A percentile compares a stretch with the other conserved stretches of the same genome.
Evolutionary conservation across 2,329 filamentous ascomycete species (phyloP).

Genomic region (Fusarium poae): DNA sequence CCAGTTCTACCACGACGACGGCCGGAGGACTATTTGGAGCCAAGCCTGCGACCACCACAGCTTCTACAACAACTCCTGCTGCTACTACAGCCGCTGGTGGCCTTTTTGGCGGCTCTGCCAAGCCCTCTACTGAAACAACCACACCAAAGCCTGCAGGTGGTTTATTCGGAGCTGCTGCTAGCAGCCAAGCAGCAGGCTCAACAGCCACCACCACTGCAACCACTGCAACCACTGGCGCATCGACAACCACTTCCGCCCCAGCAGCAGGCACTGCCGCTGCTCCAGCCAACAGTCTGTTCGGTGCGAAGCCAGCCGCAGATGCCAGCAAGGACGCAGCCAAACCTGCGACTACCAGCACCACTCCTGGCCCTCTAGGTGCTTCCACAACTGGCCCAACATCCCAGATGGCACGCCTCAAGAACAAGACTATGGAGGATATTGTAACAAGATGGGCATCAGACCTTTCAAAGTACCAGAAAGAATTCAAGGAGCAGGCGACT

Average conservation of each 20-base stretch:
- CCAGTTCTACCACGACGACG: conserved; percentile 49
- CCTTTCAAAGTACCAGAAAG: conserved; percentile 94
- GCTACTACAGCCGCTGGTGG: conserved; percentile 45
- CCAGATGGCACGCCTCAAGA: conserved; percentile 90
- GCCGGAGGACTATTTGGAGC: conserved; percentile 52
- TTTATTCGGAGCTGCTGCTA: conserved; percentile 46
- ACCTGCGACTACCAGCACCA: conserved; percentile 48
- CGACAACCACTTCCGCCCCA: conserved; percentile 48
- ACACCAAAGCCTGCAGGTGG: conserved; percentile 44
- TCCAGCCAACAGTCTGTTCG: conserved; percentile 53
- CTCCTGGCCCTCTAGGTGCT: conserved; percentile 67
- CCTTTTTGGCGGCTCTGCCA: conserved; percentile 46
- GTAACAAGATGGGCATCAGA: conserved; percentile 97
- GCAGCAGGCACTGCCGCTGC: conserved; percentile 49
- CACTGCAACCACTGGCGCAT: conserved; percentile 42
- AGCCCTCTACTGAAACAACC: conserved; percentile 40
- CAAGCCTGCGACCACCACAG: conserved; percentile 49
- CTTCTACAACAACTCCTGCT: conserved; percentile 49
- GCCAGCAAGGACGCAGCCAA: conserved; percentile 50
- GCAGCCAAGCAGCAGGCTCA: conserved; percentile 40
- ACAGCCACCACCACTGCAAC: conserved; percentile 49
- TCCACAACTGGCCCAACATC: conserved; percentile 87
- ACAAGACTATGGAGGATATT: conserved; percentile 99
- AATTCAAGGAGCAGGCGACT: conserved; percentile 90
- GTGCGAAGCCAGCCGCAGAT: conserved; percentile 52